phyloP scores from a whole-genome alignment of 2,329 filamentous ascomycete genomes.

The Cytospora chrysosperma region DNA sequence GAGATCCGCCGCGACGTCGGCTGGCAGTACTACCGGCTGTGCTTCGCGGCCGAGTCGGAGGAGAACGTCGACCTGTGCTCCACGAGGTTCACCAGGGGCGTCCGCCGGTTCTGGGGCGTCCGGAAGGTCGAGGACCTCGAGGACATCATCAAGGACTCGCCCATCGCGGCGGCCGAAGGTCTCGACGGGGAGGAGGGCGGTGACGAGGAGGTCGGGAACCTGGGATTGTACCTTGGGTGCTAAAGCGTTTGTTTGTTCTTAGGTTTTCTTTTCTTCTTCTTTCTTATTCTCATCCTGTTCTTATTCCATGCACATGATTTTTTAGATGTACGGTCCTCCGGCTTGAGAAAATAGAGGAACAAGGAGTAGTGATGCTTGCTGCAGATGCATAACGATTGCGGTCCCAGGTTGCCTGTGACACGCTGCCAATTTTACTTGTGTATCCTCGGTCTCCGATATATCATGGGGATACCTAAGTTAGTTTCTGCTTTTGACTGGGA shows the following conservation, averaged over 20 bases:
- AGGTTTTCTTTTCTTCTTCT: no score
- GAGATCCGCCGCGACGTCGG: constrained; percentile 57
- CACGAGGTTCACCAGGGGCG: constrained; percentile 64
- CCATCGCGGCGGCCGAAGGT: constrained; percentile 23
- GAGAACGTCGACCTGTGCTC: constrained; percentile 64
- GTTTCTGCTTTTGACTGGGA: background rate
- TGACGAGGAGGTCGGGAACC: constrained; percentile 29
- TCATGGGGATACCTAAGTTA: no score
- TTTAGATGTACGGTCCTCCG: background rate
- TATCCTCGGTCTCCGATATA: no score
- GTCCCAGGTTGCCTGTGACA: no score
- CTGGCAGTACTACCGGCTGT: constrained; percentile 74
- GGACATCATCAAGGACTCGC: constrained; percentile 49
- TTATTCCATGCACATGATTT: background rate
- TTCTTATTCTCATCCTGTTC: no score
- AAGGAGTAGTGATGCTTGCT: background rate
- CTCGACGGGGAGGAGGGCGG: constrained; percentile 22
- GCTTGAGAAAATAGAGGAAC: no score
- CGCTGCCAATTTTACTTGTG: background rate
- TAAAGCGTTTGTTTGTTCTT: constrained; percentile 13
- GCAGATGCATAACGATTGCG: no score
- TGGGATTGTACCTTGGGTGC: constrained; percentile 34
- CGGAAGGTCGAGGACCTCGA: constrained; percentile 66
- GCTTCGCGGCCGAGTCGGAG: constrained; percentile 81
- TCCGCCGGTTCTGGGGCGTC: constrained; percentile 75